Evolutionary conservation across 306 rosid species (phyloP).

Genomic region (Boehmeria nivea): DNA sequence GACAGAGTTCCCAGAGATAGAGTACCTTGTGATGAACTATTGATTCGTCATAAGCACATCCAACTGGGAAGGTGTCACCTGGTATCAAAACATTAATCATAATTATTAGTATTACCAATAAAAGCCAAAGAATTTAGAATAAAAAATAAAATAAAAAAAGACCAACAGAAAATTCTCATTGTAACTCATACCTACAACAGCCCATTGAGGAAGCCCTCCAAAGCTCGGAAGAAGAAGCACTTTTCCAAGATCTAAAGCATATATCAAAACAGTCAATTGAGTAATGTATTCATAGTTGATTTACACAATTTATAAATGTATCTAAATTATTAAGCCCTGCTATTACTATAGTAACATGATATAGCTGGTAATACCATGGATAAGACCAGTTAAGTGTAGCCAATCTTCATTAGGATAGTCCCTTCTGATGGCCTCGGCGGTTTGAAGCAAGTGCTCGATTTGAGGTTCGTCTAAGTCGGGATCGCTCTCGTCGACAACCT

Average conservation of each 20-base stretch:
- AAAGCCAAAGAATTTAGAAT: too few species aligned
- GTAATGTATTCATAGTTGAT: too few species aligned
- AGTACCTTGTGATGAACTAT: slow-evolving; percentile 71
- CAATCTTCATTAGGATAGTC: slow-evolving; percentile 77
- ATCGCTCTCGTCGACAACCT: slow-evolving; percentile 81
- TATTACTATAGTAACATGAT: too few species aligned
- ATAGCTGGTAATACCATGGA: too few species aligned
- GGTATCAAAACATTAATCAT: slow-evolving; percentile 6
- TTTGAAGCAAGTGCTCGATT: slow-evolving; percentile 68
- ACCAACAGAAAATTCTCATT: neutral
- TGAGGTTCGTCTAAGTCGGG: slow-evolving; percentile 87
- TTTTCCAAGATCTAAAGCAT: slow-evolving; percentile 64
- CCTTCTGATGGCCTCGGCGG: slow-evolving; percentile 75
- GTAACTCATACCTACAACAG: slow-evolving; percentile 69
- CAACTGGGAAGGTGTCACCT: slow-evolving; percentile 84
- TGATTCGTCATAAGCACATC: slow-evolving; percentile 71
- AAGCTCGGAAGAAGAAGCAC: slow-evolving; percentile 80
- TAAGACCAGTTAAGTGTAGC: slow-evolving; percentile 76
- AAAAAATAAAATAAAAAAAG: neutral
- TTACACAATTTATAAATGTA: too few species aligned
- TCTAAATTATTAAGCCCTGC: too few species aligned
- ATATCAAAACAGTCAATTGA: slow-evolving; percentile 6
- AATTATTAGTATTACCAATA: neutral
- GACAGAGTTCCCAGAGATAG: too few species aligned
- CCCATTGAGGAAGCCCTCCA: slow-evolving; percentile 90